Evolutionary conservation across 176 grass and related monocot genomes (phyloP).

Genomic region (Neostapfia colusana): DNA sequence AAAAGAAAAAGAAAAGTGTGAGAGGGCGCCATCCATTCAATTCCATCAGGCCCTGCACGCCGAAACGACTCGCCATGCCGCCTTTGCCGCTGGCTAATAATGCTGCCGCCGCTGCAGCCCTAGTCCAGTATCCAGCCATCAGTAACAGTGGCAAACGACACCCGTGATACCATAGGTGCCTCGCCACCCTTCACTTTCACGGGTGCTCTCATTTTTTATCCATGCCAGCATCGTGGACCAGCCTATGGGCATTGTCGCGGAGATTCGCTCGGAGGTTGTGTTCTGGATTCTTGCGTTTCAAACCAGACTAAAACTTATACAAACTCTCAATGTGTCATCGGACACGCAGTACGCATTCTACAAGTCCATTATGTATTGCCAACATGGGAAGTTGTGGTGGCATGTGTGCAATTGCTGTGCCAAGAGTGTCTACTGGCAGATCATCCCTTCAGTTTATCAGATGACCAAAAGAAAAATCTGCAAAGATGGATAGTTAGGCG

Average conservation of each 20-base stretch:
- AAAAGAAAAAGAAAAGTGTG: neutral
- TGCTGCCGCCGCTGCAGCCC: conserved; percentile 4
- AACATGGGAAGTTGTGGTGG: too few species aligned
- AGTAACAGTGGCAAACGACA: conserved; percentile 13
- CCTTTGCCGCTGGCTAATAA: conserved; percentile 12
- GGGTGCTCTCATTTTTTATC: neutral
- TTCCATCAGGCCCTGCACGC: neutral
- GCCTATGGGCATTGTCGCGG: neutral
- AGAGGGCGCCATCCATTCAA: neutral
- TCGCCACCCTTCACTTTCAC: neutral
- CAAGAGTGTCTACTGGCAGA: too few species aligned
- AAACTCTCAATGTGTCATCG: too few species aligned
- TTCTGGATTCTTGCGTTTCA: neutral
- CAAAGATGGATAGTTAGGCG: neutral
- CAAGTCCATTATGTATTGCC: too few species aligned
- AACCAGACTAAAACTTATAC: too few species aligned
- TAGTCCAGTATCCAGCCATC: neutral
- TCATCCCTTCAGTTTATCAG: too few species aligned
- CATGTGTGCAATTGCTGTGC: too few species aligned
- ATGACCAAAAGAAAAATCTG: too few species aligned
- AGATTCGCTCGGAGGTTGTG: too few species aligned
- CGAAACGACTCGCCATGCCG: neutral
- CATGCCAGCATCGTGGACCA: too few species aligned
- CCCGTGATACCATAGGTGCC: neutral
- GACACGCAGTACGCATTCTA: too few species aligned